These are phyloP conservation scores for Zoysia pacifica DNA, from an alignment of 176 grass and related monocot genomes.

Conservation along the genomic window DNA sequence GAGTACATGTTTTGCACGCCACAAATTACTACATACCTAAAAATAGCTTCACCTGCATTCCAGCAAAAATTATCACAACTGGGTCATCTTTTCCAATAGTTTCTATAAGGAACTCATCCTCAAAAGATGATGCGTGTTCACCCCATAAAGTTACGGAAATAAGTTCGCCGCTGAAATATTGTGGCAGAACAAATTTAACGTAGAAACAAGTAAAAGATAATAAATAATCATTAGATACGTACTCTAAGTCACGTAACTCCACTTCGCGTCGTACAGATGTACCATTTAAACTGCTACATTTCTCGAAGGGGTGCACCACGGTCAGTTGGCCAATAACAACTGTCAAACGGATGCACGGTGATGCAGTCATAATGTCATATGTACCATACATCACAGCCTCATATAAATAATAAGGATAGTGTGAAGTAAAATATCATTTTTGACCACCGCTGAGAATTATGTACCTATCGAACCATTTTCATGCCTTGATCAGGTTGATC, in stretches of 20 bases:
- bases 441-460: too few species aligned
- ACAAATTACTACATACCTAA: background rate
- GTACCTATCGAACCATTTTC: too few species aligned
- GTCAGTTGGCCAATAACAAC: background rate
- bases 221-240: background rate
- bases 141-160: background rate
- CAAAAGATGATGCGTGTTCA: constrained; percentile 5
- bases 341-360: background rate
- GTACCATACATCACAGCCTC: background rate
- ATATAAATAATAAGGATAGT: too few species aligned
- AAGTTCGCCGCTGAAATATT: background rate
- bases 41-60: background rate
- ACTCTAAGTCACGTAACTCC: background rate
- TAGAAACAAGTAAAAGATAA: background rate
- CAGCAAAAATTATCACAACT: background rate
- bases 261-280: background rate
- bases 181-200: too few species aligned
- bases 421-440: too few species aligned
- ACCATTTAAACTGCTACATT: constrained; percentile 1
- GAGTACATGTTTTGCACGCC: too few species aligned
- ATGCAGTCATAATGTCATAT: too few species aligned
- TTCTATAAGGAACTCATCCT: background rate
- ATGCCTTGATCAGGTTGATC: too few species aligned
- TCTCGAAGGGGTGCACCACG: background rate
- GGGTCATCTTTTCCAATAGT: background rate